These are phyloP conservation scores for Naganishia albida DNA, from an alignment of 1,284 basidiomycete genomes.

Conservation along the genomic window DNA sequence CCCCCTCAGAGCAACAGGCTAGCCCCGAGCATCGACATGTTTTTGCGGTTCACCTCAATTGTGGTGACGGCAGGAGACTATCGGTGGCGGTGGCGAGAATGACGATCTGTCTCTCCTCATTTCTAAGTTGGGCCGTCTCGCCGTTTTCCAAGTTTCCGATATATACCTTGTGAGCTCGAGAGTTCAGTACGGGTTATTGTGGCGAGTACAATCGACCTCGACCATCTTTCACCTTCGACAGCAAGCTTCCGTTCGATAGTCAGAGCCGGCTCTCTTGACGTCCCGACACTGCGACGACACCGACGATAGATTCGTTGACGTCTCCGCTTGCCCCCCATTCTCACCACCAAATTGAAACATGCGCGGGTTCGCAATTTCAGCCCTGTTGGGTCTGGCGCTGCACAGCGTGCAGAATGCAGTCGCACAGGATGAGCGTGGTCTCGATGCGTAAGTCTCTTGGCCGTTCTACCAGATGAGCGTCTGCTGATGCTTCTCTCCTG, in stretches of 20 bases:
- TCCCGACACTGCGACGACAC: constrained; percentile 7
- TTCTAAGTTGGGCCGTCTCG: background rate
- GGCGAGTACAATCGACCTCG: background rate
- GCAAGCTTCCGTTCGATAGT: background rate
- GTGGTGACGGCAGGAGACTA: background rate
- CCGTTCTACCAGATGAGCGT: background rate
- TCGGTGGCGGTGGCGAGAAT: constrained; percentile 14
- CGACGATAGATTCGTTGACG: constrained; percentile 26
- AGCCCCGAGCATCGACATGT: too few relatives aligned
- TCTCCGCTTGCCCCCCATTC: background rate
- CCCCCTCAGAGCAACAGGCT: too few relatives aligned
- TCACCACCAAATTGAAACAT: constrained; percentile 3
- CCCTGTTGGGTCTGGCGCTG: constrained; percentile 16
- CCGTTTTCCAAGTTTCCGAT: background rate
- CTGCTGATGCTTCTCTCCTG: background rate
- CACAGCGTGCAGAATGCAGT: constrained; percentile 16
- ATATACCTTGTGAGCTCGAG: constrained; percentile 3
- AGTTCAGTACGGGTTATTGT: background rate
- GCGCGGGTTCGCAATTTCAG: constrained; percentile 26
- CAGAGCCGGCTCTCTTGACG: constrained; percentile 21
- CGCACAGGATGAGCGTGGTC: constrained; percentile 12
- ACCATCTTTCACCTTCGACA: constrained; percentile 2
- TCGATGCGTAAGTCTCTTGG: constrained; percentile 13
- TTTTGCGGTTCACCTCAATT: background rate
- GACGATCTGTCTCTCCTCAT: constrained; percentile 1